Base-by-base conservation (phyloP, 2,329 filamentous ascomycete species). In the Colletotrichum sp. region DNA sequence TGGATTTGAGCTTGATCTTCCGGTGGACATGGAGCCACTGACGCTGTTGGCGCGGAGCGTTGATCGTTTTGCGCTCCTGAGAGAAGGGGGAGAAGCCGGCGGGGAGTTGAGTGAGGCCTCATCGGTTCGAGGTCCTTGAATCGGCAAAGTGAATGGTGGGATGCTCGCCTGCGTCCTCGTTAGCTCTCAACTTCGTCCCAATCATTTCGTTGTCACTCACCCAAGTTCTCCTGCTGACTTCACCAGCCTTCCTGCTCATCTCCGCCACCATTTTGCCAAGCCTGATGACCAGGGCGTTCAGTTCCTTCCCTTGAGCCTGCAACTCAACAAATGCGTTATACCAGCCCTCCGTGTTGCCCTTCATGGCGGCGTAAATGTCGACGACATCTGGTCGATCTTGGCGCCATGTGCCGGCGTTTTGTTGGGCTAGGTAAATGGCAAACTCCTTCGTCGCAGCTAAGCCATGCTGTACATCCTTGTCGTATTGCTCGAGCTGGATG, bases 281-380 rank as follows among this genome's bases (percentile, higher is more conserved):
- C 83, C 94, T 92, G 52, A 92, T 90, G 55, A 98, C 89, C 34
- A 93, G 88, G 8, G 92, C 89, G 36, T 93, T 94, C 30, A 98
- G 87, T 60, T 91, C 90, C 77, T 93, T 91, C 16, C 93, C 93
- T 81, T 94, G 95, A 26, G 90, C 90, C 82, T 95, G 93, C 75
- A 98, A 88, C 71, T 94, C 93, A 70, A 92, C 90, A 80, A 98
- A 93, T 8, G 95, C 95, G 72, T 93, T 92, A 74, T 93, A 92
- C 96, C 96, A 99, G 58, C 96, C 96, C 78, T 98, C 94, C 10
- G 96, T 93, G 80, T 99, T 99, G 38, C 95, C 95, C 81, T 94
- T 94, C 96, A 99, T 99, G 48, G 96, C 95, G 55, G 93, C 91
- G 79, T 94, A 97, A 24, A 98, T 95, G 63, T 94, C 93, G 43